These are phyloP conservation scores for Prunus kanzakura DNA, from an alignment of 306 rosid species.

Conservation along the genomic window DNA sequence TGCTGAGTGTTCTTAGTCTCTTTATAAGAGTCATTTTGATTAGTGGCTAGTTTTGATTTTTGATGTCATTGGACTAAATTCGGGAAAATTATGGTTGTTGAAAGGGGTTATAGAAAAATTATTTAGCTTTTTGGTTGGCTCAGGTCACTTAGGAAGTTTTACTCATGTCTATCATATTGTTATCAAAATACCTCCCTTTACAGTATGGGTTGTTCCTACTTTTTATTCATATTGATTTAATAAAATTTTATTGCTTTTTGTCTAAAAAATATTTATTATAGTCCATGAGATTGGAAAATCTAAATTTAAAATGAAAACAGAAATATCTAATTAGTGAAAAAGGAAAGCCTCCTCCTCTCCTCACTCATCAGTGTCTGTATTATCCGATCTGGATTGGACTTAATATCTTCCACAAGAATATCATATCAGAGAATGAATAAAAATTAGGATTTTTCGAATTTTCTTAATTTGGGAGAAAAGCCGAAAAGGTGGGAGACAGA, in stretches of 20 bases:
- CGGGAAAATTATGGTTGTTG: too few relatives aligned
- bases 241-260: background rate
- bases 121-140: too few relatives aligned
- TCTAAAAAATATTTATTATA: background rate
- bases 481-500: conserved; percentile 9
- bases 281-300: background rate
- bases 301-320: background rate
- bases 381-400: background rate
- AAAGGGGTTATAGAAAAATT: too few relatives aligned
- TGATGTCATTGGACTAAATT: too few relatives aligned
- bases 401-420: conserved; percentile 12
- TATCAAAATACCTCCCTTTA: too few relatives aligned
- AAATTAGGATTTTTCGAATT: background rate
- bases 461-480: background rate
- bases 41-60: too few relatives aligned
- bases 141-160: too few relatives aligned
- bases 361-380: background rate
- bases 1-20: too few relatives aligned
- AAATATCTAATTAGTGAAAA: background rate
- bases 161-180: too few relatives aligned
- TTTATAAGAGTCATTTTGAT: too few relatives aligned
- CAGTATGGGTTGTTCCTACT: too few relatives aligned
- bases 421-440: background rate
- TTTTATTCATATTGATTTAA: background rate
- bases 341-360: too few relatives aligned